Evolutionary conservation across 352 stramenopile genomes (phyloP), one percentile per base, ranked within the genome.

Genomic region (Pythium periplocum): DNA sequence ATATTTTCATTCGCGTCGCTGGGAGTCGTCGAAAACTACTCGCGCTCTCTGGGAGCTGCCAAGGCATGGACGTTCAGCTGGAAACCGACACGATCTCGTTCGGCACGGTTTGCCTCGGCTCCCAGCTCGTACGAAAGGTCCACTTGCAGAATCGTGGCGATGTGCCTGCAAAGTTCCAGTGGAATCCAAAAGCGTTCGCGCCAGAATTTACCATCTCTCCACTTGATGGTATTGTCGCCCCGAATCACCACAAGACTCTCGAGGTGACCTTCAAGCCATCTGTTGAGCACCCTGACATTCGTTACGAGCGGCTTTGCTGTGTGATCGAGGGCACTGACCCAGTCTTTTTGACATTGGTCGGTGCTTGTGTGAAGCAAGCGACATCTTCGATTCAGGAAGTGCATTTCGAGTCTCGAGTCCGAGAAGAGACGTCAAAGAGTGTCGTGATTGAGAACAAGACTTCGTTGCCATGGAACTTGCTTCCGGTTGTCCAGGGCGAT

Each of bases 81-180:
- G 90, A 96, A 48, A 90, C 81, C 3, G 92, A 97, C 53, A 87
- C 78, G 0, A 55, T 98, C 6, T 81, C 84, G 1, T 98, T 98
- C 42, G 93, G 93, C 17, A 72, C 84, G 0, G 89, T 98, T 2
- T 97, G 90, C 36, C 64, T 93, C 4, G 84, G 90, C 6, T 95
- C 81, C 36, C 83, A 90, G 37, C 58, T 95, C 4, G 86, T 91
- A 39, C 73, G 86, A 8, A 89, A 90, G 50, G 54, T 98, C 17
- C 73, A 76, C 12, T 65, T 98, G 43, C 86, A 97, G 52, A 98
- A 98, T 53, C 70, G 77, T 9, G 93, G 93, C 10, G 93, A 98
- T 58, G 53, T 98, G 3, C 63, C 84, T 2, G 77, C 90, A 9
- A 91, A 89, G 43, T 98, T 95, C 56, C 75, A 81, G 45, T 98